Conservation (phyloP, 2,329 filamentous ascomycete genomes). For the Lecanicillium sp. region DNA sequence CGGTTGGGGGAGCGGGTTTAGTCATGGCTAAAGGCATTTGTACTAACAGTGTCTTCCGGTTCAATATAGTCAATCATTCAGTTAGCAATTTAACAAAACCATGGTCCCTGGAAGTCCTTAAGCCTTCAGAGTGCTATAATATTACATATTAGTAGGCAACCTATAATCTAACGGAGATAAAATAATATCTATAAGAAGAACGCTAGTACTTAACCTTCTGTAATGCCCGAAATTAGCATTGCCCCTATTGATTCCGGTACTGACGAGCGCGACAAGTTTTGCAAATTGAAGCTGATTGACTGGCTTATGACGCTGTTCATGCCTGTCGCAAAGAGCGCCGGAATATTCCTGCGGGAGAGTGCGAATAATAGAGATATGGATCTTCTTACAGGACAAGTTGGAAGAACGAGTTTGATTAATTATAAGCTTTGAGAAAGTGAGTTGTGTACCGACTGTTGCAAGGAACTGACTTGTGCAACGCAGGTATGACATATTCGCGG, state of each 20-base stretch:
- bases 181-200: no score
- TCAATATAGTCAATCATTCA: no score
- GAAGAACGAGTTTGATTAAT: constrained; percentile 32
- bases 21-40: no score
- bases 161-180: no score
- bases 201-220: no score
- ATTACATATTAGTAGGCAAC: no score
- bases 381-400: constrained; percentile 27
- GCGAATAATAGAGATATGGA: constrained; percentile 22
- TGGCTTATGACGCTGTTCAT: constrained; percentile 19
- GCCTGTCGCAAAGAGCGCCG: constrained; percentile 26
- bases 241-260: constrained; percentile 28
- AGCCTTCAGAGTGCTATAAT: no score
- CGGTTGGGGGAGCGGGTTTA: no score
- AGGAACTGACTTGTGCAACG: constrained; percentile 4
- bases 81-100: no score
- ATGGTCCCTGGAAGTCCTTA: no score
- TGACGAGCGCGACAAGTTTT: constrained; percentile 24
- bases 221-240: constrained; percentile 16
- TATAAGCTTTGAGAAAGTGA: constrained; percentile 16
- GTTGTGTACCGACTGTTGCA: background rate
- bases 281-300: constrained; percentile 19
- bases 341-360: constrained; percentile 20
- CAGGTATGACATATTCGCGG: constrained; percentile 40
- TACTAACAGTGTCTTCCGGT: no score